phyloP scores from a whole-genome alignment of 768 basidiomycete genomes.

The Clathrus columnatus region DNA sequence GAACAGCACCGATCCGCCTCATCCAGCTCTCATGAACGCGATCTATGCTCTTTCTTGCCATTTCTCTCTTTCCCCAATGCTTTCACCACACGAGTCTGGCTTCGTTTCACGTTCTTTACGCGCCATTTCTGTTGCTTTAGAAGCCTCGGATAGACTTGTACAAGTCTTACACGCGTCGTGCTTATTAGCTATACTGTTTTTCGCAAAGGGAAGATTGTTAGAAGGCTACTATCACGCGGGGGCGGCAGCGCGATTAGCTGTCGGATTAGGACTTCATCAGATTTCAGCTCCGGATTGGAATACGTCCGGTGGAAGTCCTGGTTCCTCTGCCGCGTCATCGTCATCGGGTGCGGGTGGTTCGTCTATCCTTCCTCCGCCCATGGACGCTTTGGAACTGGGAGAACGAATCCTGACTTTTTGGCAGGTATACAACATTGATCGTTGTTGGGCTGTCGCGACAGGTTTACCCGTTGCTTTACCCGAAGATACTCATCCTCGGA shows the following conservation, averaged over 20 bases:
- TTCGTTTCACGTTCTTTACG: slow-evolving; percentile 48
- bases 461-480: slow-evolving; percentile 59
- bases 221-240: slow-evolving; percentile 63
- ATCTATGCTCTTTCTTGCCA: slow-evolving; percentile 82
- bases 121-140: slow-evolving; percentile 57
- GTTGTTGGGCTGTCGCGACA: slow-evolving; percentile 71
- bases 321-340: slow-evolving; percentile 22
- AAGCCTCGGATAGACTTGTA: slow-evolving; percentile 47
- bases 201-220: slow-evolving; percentile 48
- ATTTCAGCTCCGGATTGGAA: slow-evolving; percentile 28
- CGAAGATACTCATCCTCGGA: slow-evolving; percentile 48
- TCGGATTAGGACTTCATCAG: slow-evolving; percentile 68
- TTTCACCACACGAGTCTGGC: slow-evolving; percentile 54
- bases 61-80: slow-evolving; percentile 60
- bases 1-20: slow-evolving; percentile 49
- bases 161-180: slow-evolving; percentile 66
- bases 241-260: slow-evolving; percentile 61
- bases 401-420: slow-evolving; percentile 73
- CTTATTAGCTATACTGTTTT: slow-evolving; percentile 59
- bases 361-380: slow-evolving; percentile 41
- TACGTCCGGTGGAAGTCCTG: neutral
- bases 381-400: slow-evolving; percentile 52
- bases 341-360: slow-evolving; percentile 19
- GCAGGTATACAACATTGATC: slow-evolving; percentile 76
- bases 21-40: slow-evolving; percentile 67